Conservation (phyloP, 768 basidiomycete species). For the Suillus ampliporus region DNA sequence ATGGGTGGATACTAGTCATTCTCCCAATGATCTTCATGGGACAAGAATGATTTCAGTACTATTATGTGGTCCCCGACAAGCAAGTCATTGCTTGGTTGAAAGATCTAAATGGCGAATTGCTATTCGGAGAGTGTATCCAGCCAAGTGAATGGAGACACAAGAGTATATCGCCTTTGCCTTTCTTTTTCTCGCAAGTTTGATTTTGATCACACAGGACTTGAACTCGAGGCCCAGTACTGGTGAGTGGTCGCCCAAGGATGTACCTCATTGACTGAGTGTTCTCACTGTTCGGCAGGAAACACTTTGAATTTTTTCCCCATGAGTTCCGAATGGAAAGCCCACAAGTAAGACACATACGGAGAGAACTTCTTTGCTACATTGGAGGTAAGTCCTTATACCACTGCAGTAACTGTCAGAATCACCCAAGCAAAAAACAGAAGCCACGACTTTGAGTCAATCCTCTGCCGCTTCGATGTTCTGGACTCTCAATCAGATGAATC, state of each 20-base stretch:
- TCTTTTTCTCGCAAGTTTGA: neutral
- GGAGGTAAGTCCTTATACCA: too few species aligned
- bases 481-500: neutral
- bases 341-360: too few species aligned
- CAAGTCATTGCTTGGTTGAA: neutral
- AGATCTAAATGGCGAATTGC: neutral
- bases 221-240: neutral
- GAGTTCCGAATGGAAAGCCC: too few species aligned
- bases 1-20: neutral
- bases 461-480: slow-evolving; percentile 3
- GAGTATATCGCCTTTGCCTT: neutral
- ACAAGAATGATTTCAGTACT: neutral
- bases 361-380: too few species aligned
- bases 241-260: neutral
- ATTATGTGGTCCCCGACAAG: neutral
- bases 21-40: neutral
- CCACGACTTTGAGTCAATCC: neutral
- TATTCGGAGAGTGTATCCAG: neutral
- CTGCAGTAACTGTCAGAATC: too few species aligned
- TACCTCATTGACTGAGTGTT: neutral
- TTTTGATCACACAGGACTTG: neutral
- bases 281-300: neutral
- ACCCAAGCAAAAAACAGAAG: too few species aligned
- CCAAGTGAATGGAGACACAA: neutral
- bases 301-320: too few species aligned